phyloP scores from a whole-genome alignment of 495 filamentous ascomycete genomes.

The Neurospora tetrasperma region DNA sequence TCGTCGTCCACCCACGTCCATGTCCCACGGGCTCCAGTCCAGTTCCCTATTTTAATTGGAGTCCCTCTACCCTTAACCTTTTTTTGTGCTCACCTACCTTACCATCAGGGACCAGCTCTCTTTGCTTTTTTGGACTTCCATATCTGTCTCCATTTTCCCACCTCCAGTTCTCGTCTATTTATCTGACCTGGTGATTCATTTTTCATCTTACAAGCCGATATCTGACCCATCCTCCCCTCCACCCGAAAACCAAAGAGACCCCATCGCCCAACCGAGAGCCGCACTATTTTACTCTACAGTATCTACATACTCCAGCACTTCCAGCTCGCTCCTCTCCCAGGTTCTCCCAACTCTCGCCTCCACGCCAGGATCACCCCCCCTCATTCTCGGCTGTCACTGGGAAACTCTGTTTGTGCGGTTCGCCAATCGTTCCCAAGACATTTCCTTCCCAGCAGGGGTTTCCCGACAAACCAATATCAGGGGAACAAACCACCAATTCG shows the following conservation, averaged over 20 bases:
- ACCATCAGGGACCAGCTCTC: neutral
- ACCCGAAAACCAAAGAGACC: neutral
- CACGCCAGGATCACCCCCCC: neutral
- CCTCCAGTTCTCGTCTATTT: neutral
- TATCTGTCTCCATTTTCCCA: neutral
- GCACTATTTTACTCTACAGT: neutral
- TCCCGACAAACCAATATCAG: neutral
- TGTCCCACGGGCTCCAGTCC: neutral
- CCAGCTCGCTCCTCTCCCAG: neutral
- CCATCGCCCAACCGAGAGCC: neutral
- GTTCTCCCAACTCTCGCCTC: neutral
- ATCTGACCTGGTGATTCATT: neutral
- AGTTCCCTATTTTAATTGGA: neutral
- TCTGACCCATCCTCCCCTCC: neutral
- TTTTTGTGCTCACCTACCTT: neutral
- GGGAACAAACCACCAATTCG: neutral
- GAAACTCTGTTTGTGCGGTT: neutral
- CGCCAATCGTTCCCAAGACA: neutral
- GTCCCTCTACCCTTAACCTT: neutral
- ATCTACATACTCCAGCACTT: neutral
- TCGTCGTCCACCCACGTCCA: neutral
- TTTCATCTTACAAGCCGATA: neutral
- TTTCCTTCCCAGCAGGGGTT: neutral
- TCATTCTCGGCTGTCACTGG: neutral
- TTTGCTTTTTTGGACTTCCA: neutral